These are phyloP conservation scores for Usnea hakonensis DNA, from an alignment of 495 filamentous ascomycete genomes.

Conservation along the genomic window DNA sequence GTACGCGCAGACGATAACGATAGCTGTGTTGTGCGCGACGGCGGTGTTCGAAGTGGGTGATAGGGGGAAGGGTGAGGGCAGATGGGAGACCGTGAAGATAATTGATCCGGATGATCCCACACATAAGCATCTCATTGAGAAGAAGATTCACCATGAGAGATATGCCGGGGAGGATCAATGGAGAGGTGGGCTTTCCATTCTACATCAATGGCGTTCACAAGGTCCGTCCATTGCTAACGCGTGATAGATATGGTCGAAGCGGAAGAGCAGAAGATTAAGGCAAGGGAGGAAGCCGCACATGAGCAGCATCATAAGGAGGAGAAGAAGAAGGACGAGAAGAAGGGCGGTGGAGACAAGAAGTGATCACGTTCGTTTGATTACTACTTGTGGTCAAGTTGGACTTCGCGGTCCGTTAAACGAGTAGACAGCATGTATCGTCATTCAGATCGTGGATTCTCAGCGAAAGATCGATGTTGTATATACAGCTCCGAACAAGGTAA, in stretches of 20 bases:
- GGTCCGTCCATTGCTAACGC: neutral
- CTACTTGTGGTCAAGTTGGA: neutral
- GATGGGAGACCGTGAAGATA: constrained; percentile 26
- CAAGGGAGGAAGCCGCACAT: constrained; percentile 35
- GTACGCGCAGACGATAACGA: constrained; percentile 92
- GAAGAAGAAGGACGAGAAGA: constrained; percentile 22
- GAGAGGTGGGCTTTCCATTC: constrained; percentile 37
- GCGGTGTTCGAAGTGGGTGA: constrained; percentile 88
- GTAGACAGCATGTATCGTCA: neutral
- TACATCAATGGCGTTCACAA: neutral
- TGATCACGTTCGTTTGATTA: constrained; percentile 24
- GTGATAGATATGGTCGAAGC: constrained; percentile 53
- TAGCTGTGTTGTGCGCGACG: constrained; percentile 78
- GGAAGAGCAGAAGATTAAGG: constrained; percentile 52
- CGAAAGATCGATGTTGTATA: neutral
- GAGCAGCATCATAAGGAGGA: constrained; percentile 24
- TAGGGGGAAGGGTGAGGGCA: constrained; percentile 61
- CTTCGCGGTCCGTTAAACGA: neutral
- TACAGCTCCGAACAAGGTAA: neutral
- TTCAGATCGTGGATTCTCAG: neutral
- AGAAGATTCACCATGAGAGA: constrained; percentile 69
- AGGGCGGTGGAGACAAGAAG: constrained; percentile 9
- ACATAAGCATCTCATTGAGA: constrained; percentile 71
- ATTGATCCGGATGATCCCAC: constrained; percentile 40
- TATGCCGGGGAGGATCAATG: constrained; percentile 79